Evolutionary conservation across 2,329 filamentous ascomycete genomes (phyloP).

Genomic region (Pestalotiopsis sp.): DNA sequence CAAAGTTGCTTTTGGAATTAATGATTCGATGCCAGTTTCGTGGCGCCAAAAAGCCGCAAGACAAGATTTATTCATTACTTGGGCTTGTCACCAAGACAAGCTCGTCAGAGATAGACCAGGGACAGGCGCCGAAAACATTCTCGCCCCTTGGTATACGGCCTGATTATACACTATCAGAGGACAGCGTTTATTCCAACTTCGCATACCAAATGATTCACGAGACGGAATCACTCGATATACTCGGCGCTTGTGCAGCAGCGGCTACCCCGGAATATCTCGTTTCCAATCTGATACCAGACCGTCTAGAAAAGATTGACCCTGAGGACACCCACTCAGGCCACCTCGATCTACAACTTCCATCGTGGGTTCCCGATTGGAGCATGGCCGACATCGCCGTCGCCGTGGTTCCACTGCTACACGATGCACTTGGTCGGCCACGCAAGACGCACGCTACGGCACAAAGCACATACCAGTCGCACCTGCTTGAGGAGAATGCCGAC

Average conservation of each 20-base stretch:
- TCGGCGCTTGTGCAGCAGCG: constrained; percentile 8
- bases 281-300: not conserved
- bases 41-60: constrained; percentile 1
- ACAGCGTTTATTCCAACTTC: constrained; percentile 1
- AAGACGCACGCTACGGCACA: constrained; percentile 4
- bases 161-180: not conserved
- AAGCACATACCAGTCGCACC: not conserved
- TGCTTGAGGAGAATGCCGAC: not conserved
- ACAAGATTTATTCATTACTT: constrained; percentile 12
- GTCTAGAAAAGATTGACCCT: not conserved
- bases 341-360: not conserved
- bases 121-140: not conserved
- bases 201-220: not conserved
- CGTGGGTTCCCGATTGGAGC: constrained; percentile 16
- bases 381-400: not conserved
- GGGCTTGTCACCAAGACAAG: constrained; percentile 3
- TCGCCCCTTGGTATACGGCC: constrained; percentile 1
- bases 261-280: not conserved
- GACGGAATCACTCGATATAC: constrained; percentile 4
- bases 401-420: constrained; percentile 8
- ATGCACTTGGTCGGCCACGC: constrained; percentile 10
- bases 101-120: not conserved
- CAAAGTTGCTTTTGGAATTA: constrained; percentile 4
- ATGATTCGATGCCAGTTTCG: constrained; percentile 9
- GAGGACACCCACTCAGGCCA: not conserved